phyloP scores from a whole-genome alignment of 345 rosid genomes.

The Hibiscus syriacus region DNA sequence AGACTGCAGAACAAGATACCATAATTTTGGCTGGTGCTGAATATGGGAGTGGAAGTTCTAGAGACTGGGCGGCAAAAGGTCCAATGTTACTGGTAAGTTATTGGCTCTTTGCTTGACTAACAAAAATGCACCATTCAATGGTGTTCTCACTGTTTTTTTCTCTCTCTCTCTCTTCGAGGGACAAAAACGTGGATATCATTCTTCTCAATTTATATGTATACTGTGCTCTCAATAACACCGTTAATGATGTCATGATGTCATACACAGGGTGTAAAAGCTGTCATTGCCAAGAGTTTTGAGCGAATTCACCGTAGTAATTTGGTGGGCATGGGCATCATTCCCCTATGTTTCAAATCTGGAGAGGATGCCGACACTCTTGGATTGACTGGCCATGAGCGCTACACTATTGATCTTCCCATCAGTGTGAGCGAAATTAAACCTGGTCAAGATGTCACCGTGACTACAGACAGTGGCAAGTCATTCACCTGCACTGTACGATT shows the following conservation, averaged over 20 bases:
- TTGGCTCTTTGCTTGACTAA: neutral
- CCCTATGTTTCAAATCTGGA: slow-evolving; percentile 76
- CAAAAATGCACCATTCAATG: neutral
- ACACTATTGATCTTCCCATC: slow-evolving; percentile 59
- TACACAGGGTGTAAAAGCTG: slow-evolving; percentile 83
- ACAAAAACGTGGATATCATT: neutral
- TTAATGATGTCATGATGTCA: neutral
- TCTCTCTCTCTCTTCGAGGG: neutral
- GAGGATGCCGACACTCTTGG: slow-evolving; percentile 76
- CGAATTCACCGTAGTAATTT: slow-evolving; percentile 80
- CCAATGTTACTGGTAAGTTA: slow-evolving; percentile 68
- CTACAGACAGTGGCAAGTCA: slow-evolving; percentile 60
- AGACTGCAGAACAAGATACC: slow-evolving; percentile 58
- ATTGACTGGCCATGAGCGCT: slow-evolving; percentile 75
- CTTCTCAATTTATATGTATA: neutral
- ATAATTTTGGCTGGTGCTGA: slow-evolving; percentile 84
- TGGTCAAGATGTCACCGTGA: slow-evolving; percentile 74
- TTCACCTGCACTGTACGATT: slow-evolving; percentile 63
- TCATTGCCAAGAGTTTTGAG: slow-evolving; percentile 84
- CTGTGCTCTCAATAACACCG: neutral
- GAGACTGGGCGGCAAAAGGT: slow-evolving; percentile 99
- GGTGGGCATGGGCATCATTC: slow-evolving; percentile 88
- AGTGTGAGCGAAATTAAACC: slow-evolving; percentile 61
- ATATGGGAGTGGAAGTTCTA: slow-evolving; percentile 95
- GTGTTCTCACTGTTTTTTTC: too few relatives aligned